Percentiles rank a stretch among this genome's conserved stretches.
These are phyloP conservation scores for Pythium coloratum DNA, from an alignment of 352 stramenopile genomes.

Conservation along the genomic window DNA sequence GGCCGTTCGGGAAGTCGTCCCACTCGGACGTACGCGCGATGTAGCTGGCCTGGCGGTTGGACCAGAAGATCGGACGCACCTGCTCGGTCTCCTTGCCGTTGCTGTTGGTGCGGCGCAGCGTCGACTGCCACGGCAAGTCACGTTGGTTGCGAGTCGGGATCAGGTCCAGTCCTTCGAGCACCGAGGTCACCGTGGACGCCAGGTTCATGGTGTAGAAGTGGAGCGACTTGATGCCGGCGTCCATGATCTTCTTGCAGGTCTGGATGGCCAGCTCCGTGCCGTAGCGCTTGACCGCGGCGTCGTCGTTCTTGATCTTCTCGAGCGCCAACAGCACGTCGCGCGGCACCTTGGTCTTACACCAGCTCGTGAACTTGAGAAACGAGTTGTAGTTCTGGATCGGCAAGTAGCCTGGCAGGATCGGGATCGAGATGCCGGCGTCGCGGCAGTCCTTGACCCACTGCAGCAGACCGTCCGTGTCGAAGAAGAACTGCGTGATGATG, in stretches of 20 bases:
- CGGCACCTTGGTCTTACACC: conserved; percentile 96
- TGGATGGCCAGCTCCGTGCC: conserved; percentile 93
- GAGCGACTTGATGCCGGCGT: conserved; percentile 70
- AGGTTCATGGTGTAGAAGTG: conserved; percentile 97
- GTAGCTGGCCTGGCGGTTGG: conserved; percentile 97
- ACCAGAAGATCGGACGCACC: conserved; percentile 98
- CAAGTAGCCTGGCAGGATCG: conserved; percentile 94
- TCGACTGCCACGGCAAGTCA: conserved; percentile 73
- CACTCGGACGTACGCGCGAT: conserved; percentile 95
- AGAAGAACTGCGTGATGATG: conserved; percentile 99
- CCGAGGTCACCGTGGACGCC: conserved; percentile 80
- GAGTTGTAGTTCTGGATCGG: conserved; percentile 93
- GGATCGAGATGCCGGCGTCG: conserved; percentile 91
- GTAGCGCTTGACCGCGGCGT: conserved; percentile 92
- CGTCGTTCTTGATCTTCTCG: conserved; percentile 93
- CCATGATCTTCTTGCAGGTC: conserved; percentile 91
- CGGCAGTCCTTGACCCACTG: conserved; percentile 95
- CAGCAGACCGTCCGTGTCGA: conserved; percentile 96
- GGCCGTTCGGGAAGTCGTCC: conserved; percentile 96
- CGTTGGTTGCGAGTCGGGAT: conserved; percentile 61
- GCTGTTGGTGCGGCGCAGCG: conserved; percentile 57
- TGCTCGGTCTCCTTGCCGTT: conserved; percentile 76
- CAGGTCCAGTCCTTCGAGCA: conserved; percentile 79
- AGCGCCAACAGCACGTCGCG: conserved; percentile 75
- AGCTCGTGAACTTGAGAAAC: conserved; percentile 98